Conservation (phyloP, 2,329 filamentous ascomycete genomes). For the Colletotrichum brevisporum region DNA sequence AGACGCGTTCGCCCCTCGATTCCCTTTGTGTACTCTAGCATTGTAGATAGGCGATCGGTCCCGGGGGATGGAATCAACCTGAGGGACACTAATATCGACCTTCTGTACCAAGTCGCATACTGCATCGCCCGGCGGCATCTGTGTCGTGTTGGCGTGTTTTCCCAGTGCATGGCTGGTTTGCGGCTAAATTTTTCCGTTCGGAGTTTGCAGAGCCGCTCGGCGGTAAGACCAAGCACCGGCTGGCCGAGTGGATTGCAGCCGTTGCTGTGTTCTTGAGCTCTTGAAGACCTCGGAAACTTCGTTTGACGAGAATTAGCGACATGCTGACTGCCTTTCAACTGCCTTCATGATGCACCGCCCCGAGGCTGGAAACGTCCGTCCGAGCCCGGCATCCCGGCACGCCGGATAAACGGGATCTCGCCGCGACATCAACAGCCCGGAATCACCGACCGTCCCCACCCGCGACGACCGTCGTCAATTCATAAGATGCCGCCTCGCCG, state of each 20-base stretch:
- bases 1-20: constrained; percentile 67
- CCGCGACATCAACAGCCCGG: constrained; percentile 36
- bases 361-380: not conserved
- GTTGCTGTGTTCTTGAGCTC: not conserved
- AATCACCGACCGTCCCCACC: constrained; percentile 32
- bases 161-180: not conserved
- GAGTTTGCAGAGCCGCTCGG: constrained; percentile 29
- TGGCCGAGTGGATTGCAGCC: not conserved
- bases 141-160: not conserved
- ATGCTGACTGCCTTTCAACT: not conserved
- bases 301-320: not conserved
- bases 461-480: constrained; percentile 9
- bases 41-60: constrained; percentile 73
- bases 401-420: constrained; percentile 35
- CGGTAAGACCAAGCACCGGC: not conserved
- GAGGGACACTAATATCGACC: constrained; percentile 40
- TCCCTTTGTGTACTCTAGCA: constrained; percentile 77
- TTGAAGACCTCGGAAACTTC: not conserved
- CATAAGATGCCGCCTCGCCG: not conserved
- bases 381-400: constrained; percentile 10
- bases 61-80: constrained; percentile 41
- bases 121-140: not conserved
- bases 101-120: constrained; percentile 26
- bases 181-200: constrained; percentile 32
- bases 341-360: not conserved